phyloP scores from a whole-genome alignment of 2,329 filamentous ascomycete genomes.

The Orbilia oligospora region DNA sequence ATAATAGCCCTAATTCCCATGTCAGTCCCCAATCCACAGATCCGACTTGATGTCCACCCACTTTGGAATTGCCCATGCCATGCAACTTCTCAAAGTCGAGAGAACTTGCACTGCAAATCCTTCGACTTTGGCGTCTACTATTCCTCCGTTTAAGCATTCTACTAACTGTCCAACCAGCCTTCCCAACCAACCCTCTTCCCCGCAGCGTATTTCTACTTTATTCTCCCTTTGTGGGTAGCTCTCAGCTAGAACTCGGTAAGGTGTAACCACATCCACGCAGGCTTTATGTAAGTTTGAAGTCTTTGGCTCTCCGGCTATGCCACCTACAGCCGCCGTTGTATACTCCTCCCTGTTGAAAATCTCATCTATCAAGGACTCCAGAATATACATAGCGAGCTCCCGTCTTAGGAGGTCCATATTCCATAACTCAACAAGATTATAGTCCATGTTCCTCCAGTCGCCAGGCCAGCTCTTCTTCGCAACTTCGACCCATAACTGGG shows the following conservation, averaged over 20 bases:
- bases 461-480: constrained; percentile 93
- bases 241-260: constrained; percentile 79
- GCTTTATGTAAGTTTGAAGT: constrained; percentile 88
- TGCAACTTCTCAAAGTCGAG: constrained; percentile 81
- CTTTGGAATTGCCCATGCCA: constrained; percentile 89
- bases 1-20: constrained; percentile 73
- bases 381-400: constrained; percentile 86
- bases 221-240: constrained; percentile 81
- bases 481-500: constrained; percentile 93
- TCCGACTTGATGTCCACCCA: constrained; percentile 35
- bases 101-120: constrained; percentile 82
- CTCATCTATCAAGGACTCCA: constrained; percentile 94
- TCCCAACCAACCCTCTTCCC: constrained; percentile 87
- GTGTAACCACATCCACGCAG: constrained; percentile 94
- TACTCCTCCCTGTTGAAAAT: constrained; percentile 92
- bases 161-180: constrained; percentile 81
- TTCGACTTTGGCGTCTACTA: constrained; percentile 76
- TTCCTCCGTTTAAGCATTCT: constrained; percentile 78
- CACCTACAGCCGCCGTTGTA: constrained; percentile 71
- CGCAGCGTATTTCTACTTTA: constrained; percentile 79
- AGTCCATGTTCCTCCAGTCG: constrained; percentile 96
- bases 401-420: constrained; percentile 75
- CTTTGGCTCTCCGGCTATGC: constrained; percentile 74
- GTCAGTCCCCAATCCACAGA: constrained; percentile 4
- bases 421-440: constrained; percentile 86